phyloP scores from a whole-genome alignment of 805 yeast genomes.

The Yamadazyma laniorum region DNA sequence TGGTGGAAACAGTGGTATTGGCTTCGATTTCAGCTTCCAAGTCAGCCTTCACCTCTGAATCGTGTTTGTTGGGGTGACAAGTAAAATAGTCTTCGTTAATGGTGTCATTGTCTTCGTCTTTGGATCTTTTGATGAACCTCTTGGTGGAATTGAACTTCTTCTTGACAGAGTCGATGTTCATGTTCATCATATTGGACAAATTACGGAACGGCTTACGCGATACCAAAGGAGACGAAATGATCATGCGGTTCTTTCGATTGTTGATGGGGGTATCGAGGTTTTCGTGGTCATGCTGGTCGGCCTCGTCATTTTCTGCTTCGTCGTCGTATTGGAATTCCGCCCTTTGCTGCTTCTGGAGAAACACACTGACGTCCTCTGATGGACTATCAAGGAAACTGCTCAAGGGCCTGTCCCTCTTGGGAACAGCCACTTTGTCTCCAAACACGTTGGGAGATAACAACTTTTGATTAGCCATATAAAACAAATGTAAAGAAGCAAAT shows the following conservation, averaged over 20 bases:
- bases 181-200: constrained; percentile 21
- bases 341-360: constrained; percentile 10
- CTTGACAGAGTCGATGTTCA: constrained; percentile 6
- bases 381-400: constrained; percentile 42
- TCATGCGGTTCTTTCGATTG: constrained; percentile 6
- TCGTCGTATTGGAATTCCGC: constrained; percentile 6
- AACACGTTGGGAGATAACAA: constrained; percentile 11
- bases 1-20: constrained; percentile 18
- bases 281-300: constrained; percentile 1
- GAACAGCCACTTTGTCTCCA: background rate
- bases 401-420: constrained; percentile 28
- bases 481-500: no score
- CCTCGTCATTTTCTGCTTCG: constrained; percentile 5
- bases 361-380: constrained; percentile 15
- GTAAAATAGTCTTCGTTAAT: background rate
- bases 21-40: constrained; percentile 9
- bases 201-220: constrained; percentile 28
- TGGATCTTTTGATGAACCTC: constrained; percentile 18
- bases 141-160: constrained; percentile 21
- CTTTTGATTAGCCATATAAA: constrained; percentile 2
- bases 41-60: background rate
- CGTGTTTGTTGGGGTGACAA: no score
- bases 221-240: constrained; percentile 19
- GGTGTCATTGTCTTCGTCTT: background rate
- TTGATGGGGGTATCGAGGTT: constrained; percentile 9